Percentiles rank a stretch among this genome's conserved stretches.
Evolutionary conservation across 2,329 filamentous ascomycete species (phyloP).

Genomic region (Colletotrichum cuscutae): DNA sequence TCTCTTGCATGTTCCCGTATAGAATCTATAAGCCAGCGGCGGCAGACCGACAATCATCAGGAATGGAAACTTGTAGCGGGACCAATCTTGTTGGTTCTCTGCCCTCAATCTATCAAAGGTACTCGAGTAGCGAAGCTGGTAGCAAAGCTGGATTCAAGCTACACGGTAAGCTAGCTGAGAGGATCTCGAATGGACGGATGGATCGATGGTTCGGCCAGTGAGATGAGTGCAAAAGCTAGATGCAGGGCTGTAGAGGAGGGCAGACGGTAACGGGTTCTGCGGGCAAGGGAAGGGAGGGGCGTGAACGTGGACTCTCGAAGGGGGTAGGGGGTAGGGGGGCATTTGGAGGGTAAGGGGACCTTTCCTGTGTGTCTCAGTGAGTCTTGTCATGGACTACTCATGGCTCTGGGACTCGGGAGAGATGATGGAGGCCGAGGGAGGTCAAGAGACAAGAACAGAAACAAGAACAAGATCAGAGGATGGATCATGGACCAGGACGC

Average conservation of each 20-base stretch:
- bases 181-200: not conserved
- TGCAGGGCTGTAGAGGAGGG: conserved; percentile 21
- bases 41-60: not conserved
- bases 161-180: not conserved
- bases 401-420: not conserved
- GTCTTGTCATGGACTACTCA: not conserved
- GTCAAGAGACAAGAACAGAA: not conserved
- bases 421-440: not conserved
- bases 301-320: not conserved
- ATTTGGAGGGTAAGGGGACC: conserved; percentile 17
- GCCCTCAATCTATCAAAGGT: not conserved
- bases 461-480: not conserved
- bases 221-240: not conserved
- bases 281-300: not conserved
- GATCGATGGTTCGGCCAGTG: not conserved
- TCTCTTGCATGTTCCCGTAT: not conserved
- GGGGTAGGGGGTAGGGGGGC: not conserved
- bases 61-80: not conserved
- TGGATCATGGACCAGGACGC: not conserved
- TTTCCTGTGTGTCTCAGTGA: not conserved
- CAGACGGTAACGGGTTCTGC: not conserved
- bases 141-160: not conserved
- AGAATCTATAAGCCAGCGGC: not conserved
- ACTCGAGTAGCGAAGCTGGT: no score
- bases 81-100: not conserved